Percentiles rank a stretch among this genome's conserved stretches.
These are phyloP conservation scores for Vishniacozyma victoriae DNA, from an alignment of 768 basidiomycete species.

Conservation along the genomic window DNA sequence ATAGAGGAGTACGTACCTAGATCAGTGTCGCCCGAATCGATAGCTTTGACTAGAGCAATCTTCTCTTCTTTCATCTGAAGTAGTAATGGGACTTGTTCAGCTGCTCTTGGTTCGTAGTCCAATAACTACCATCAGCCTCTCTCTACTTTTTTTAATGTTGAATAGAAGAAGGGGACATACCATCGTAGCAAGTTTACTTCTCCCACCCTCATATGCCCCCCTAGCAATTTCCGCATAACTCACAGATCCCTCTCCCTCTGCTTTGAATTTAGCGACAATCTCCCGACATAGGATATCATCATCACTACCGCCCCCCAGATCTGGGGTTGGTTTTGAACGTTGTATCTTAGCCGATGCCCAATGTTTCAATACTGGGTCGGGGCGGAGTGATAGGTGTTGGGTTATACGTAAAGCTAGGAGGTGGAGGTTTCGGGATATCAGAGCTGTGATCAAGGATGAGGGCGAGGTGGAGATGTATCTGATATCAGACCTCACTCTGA, in stretches of 20 bases:
- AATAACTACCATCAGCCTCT: conserved; percentile 57
- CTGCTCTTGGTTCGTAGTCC: conserved; percentile 81
- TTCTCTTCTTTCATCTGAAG: conserved; percentile 91
- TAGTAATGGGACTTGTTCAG: conserved; percentile 88
- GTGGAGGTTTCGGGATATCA: conserved; percentile 82
- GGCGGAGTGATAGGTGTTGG: conserved; percentile 70
- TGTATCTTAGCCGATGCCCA: conserved; percentile 93
- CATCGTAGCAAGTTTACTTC: conserved; percentile 74
- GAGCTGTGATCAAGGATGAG: conserved; percentile 68
- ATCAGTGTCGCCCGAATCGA: conserved; percentile 92
- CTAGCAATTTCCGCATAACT: conserved; percentile 93
- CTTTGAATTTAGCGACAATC: conserved; percentile 86
- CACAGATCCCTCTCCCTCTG: conserved; percentile 63
- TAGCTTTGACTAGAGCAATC: conserved; percentile 77
- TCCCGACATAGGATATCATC: conserved; percentile 72
- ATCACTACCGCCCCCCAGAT: conserved; percentile 56
- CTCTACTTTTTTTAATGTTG: not conserved
- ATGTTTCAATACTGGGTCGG: conserved; percentile 81
- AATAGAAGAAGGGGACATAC: conserved; percentile 48
- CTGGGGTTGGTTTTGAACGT: conserved; percentile 58
- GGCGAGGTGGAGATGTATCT: conserved; percentile 81
- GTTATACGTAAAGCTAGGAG: conserved; percentile 88
- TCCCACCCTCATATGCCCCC: conserved; percentile 84
- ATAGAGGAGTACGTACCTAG: conserved; percentile 57
- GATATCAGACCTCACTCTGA: not conserved